phyloP scores from a whole-genome alignment of 495 filamentous ascomycete species.

The Apodospora peruviana region DNA sequence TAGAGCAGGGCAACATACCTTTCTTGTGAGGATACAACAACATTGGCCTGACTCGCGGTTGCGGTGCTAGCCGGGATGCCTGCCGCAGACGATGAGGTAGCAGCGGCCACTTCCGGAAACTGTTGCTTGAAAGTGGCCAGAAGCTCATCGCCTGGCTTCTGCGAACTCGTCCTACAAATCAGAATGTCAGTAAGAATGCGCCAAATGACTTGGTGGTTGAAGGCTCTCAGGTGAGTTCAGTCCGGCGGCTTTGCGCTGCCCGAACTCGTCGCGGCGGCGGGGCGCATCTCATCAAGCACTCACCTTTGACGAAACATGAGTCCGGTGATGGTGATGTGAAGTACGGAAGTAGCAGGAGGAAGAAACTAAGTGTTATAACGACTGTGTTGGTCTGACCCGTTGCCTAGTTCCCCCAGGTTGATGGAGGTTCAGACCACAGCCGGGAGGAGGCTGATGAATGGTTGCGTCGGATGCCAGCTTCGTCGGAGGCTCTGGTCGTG shows the following conservation, averaged over 20 bases:
- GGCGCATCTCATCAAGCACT: no score
- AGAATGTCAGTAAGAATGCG: not conserved
- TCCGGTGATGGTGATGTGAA: slow-evolving; percentile 6
- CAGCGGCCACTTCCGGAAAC: slow-evolving; percentile 59
- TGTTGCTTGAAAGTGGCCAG: slow-evolving; percentile 76
- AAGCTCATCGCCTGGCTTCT: slow-evolving; percentile 82
- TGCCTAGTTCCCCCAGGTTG: not conserved
- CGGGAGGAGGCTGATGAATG: not conserved
- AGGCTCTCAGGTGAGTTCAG: not conserved
- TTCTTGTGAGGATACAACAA: slow-evolving; percentile 39
- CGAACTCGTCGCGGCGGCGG: no score
- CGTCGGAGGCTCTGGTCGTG: not conserved
- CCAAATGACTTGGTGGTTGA: not conserved
- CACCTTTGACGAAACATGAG: slow-evolving; percentile 37
- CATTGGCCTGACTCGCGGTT: slow-evolving; percentile 33
- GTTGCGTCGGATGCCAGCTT: slow-evolving; percentile 3
- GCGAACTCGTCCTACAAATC: slow-evolving; percentile 64
- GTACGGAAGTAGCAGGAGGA: not conserved
- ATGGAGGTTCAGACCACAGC: not conserved
- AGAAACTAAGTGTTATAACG: no score
- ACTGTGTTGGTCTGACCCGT: not conserved
- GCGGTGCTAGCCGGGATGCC: slow-evolving; percentile 29
- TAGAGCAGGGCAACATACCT: slow-evolving; percentile 35
- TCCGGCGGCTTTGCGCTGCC: slow-evolving; percentile 2
- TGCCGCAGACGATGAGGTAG: slow-evolving; percentile 25